These are phyloP conservation scores for Chytridiales sp. DNA, from an alignment of 371 early-diverging fungal genomes.

Conservation along the genomic window DNA sequence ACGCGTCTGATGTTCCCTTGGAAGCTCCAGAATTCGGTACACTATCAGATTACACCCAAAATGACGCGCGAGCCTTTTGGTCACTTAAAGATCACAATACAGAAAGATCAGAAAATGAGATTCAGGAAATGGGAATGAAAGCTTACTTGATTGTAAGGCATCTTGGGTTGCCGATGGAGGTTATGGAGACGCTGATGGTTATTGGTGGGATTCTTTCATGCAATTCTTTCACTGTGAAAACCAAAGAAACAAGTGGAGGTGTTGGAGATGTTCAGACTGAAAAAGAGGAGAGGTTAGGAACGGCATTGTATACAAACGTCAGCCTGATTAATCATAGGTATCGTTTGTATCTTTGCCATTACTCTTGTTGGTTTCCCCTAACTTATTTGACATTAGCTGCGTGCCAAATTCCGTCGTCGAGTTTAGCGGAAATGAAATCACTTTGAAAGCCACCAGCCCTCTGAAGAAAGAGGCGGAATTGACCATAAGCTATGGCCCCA, in stretches of 20 bases:
- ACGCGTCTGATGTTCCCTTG: no score
- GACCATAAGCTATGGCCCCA: background rate
- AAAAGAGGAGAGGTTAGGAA: background rate
- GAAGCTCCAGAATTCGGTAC: background rate
- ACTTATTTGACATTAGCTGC: no score
- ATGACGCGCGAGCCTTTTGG: background rate
- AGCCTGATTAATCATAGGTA: slow-evolving; percentile 12
- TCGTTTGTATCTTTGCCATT: no score
- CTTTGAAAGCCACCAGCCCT: background rate
- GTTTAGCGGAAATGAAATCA: background rate
- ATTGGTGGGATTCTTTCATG: background rate
- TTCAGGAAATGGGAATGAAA: background rate
- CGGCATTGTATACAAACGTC: slow-evolving; percentile 2
- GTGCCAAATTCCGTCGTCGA: slow-evolving; percentile 5
- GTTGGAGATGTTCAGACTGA: background rate
- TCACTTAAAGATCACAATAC: slow-evolving; percentile 1
- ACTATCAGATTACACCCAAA: background rate
- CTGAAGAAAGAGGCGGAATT: background rate
- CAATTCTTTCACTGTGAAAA: slow-evolving; percentile 11
- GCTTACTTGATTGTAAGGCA: background rate
- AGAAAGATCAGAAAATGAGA: background rate
- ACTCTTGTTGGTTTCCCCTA: no score
- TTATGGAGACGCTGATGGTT: background rate
- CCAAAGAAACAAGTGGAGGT: background rate
- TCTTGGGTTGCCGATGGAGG: background rate